Conservation (phyloP, 2,329 filamentous ascomycete species). For the Mycogone perniciosa region DNA sequence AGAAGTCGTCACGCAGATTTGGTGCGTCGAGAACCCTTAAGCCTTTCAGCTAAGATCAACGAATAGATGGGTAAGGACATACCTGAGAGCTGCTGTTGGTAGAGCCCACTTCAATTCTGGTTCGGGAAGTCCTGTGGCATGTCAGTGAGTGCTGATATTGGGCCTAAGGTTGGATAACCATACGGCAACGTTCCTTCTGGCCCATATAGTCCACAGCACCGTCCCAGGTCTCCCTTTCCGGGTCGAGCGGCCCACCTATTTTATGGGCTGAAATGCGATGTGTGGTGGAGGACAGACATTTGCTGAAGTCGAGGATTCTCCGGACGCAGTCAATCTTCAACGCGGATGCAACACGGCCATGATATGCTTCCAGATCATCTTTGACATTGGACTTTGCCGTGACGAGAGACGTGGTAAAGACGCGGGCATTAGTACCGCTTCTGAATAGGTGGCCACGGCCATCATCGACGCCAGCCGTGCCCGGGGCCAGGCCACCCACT, state of each 20-base stretch:
- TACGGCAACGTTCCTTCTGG: neutral
- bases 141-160: slow-evolving; percentile 6
- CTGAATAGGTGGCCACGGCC: slow-evolving; percentile 59
- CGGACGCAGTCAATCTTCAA: slow-evolving; percentile 68
- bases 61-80: slow-evolving; percentile 22
- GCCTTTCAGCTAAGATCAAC: slow-evolving; percentile 25
- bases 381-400: slow-evolving; percentile 36
- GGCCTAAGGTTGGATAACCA: neutral
- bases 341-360: slow-evolving; percentile 69
- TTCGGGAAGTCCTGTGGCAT: slow-evolving; percentile 13
- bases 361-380: slow-evolving; percentile 62
- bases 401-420: slow-evolving; percentile 49
- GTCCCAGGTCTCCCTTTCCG: slow-evolving; percentile 1
- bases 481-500: slow-evolving; percentile 63
- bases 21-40: slow-evolving; percentile 78
- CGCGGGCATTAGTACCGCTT: slow-evolving; percentile 66
- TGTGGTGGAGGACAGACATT: slow-evolving; percentile 7
- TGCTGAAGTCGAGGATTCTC: slow-evolving; percentile 55
- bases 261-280: neutral
- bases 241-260: neutral
- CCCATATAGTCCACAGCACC: slow-evolving; percentile 19
- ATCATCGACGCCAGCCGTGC: slow-evolving; percentile 49
- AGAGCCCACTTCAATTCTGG: slow-evolving; percentile 37
- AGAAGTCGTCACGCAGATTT: slow-evolving; percentile 87
- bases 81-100: slow-evolving; percentile 73